A percentile compares a stretch with the other conserved stretches of the same genome.
Evolutionary conservation across 257 asterid genomes (phyloP).

Genomic region (Agastache rugosa): DNA sequence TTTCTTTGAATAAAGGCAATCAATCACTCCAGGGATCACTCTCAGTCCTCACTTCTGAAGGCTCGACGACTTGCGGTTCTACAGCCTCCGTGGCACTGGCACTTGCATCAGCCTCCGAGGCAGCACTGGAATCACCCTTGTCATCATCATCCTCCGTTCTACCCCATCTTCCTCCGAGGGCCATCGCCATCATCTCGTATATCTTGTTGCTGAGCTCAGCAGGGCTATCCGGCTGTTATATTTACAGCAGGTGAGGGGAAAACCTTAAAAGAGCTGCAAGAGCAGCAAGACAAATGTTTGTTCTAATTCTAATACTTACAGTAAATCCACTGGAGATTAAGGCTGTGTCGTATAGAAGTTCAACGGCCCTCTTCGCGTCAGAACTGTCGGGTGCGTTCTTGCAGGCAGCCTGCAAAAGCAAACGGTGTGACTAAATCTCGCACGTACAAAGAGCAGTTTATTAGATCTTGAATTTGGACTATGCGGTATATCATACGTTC

Average conservation of each 20-base stretch:
- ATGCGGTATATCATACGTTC: slow-evolving; percentile 51
- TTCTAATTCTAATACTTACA: slow-evolving; percentile 48
- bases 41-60: slow-evolving; percentile 95
- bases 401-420: slow-evolving; percentile 87
- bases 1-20: neutral
- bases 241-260: neutral
- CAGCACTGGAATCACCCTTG: slow-evolving; percentile 23
- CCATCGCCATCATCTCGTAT: slow-evolving; percentile 99
- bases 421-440: neutral
- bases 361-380: slow-evolving; percentile 93
- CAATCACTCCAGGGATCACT: slow-evolving; percentile 70
- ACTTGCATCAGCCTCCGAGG: slow-evolving; percentile 41
- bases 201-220: slow-evolving; percentile 94
- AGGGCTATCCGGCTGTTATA: slow-evolving; percentile 91
- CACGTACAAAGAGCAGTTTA: neutral
- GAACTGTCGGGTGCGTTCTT: slow-evolving; percentile 84
- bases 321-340: slow-evolving; percentile 96
- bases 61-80: slow-evolving; percentile 68
- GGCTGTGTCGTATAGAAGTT: slow-evolving; percentile 87
- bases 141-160: slow-evolving; percentile 59
- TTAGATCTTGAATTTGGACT: slow-evolving; percentile 2
- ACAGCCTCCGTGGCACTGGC: slow-evolving; percentile 40
- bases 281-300: neutral
- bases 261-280: neutral
- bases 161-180: slow-evolving; percentile 99